Evolutionary conservation across 139 green algal species (phyloP), one percentile per base, ranked within the genome.

Genomic region (Asterochloris sp.): DNA sequence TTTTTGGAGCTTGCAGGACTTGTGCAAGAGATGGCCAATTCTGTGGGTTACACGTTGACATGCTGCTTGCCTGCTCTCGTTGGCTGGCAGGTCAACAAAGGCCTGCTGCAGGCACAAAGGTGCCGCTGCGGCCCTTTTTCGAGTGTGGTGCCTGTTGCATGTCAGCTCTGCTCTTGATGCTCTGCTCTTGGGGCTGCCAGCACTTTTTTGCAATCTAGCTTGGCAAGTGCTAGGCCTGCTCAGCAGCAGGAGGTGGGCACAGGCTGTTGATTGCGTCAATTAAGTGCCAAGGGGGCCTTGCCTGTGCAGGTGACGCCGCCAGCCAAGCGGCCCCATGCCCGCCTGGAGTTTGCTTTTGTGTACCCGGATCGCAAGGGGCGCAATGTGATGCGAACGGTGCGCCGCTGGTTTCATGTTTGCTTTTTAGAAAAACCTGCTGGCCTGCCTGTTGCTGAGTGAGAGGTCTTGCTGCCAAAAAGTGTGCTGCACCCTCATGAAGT

Each of bases 331-430:
- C 83, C 86, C 9, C 83, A 74, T 14, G 85, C 91, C 0, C 84
- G 91, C 10, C 82, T 98, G 16, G 92, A 89, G 13, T 98, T 98
- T 84, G 84, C 95, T 14, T 92, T 98, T 76, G 88, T 98, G 13
- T 98, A 98, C 79, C 95, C 95, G 1, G 94, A 98, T 86, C 82
- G 89, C 12, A 78, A 85, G n/a, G 95, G 95, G n/a, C 78, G 83
- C 9, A 98, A 96, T 83, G 92, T 97, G 0, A 95, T 98, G 92
- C 88, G 92, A 15, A 81, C 92, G 88, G 93, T 98, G 86, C 0
- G 62, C 26, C 62, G 54, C 11, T 11, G 10, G 0, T n/a, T 24
- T 64, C 47, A 29, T 12, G 12, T 79, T 64, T 26, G 47, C 47
- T 38, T 47, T 73, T 21, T n/a, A n/a, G n/a, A n/a, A n/a, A n/a